Percentiles rank a stretch among this genome's conserved stretches.
phyloP scores from a whole-genome alignment of 768 basidiomycete genomes.

The Cantharellus anzutake region DNA sequence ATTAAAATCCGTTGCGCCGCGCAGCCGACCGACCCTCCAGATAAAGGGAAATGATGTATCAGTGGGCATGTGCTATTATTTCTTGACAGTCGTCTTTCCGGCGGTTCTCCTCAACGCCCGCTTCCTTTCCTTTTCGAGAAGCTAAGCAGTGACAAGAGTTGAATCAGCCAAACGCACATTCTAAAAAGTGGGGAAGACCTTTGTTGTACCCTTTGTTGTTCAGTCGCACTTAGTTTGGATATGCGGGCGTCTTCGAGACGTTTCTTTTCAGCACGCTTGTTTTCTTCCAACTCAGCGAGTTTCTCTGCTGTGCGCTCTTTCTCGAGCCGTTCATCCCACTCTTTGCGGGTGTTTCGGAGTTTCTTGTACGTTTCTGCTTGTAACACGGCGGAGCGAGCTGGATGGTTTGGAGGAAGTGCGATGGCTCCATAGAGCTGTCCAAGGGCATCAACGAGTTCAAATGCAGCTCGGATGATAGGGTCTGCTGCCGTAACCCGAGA shows the following conservation, averaged over 20 bases:
- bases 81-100: constrained; percentile 21
- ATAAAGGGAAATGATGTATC: background rate
- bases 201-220: constrained; percentile 55
- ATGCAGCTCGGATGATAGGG: background rate
- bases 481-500: background rate
- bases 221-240: constrained; percentile 51
- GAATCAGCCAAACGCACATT: background rate
- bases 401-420: background rate
- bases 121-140: constrained; percentile 61
- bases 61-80: background rate
- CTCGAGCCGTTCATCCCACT: background rate
- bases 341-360: background rate
- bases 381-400: background rate
- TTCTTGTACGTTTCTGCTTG: background rate
- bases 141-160: constrained; percentile 18
- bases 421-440: background rate
- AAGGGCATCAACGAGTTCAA: background rate
- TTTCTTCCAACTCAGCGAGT: constrained; percentile 25
- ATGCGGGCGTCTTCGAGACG: constrained; percentile 56
- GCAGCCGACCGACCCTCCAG: too few relatives aligned
- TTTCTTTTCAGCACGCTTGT: constrained; percentile 52
- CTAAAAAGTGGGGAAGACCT: background rate
- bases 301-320: background rate
- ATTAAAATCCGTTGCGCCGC: too few relatives aligned
- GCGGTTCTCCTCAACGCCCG: constrained; percentile 40